Conservation (phyloP, 2,329 filamentous ascomycete species). For the Periconia macrospinosa region DNA sequence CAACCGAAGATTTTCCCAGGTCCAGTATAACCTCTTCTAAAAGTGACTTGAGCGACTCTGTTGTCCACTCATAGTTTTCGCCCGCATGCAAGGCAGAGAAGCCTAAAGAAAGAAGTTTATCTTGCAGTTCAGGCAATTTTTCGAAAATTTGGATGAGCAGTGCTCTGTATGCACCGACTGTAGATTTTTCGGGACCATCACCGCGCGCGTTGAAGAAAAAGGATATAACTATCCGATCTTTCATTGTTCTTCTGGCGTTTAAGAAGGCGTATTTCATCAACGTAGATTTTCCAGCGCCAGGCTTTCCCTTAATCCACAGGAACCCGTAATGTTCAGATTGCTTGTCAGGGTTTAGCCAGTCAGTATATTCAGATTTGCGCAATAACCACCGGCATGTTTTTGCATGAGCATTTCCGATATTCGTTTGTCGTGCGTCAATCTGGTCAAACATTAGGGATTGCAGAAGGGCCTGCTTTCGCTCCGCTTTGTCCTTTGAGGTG, state of each 20-base stretch:
- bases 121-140: constrained; percentile 5
- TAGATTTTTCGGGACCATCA: constrained; percentile 12
- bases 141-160: constrained; percentile 20
- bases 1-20: constrained; percentile 10
- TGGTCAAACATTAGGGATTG: constrained; percentile 41
- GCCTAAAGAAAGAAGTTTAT: constrained; percentile 1
- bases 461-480: constrained; percentile 13
- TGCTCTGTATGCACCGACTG: constrained; percentile 17
- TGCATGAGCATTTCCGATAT: constrained; percentile 37
- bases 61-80: constrained; percentile 6
- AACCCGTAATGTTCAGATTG: constrained; percentile 40
- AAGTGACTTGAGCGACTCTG: constrained; percentile 11
- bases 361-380: constrained; percentile 28
- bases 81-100: constrained; percentile 1
- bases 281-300: constrained; percentile 42
- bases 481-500: neutral
- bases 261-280: constrained; percentile 35
- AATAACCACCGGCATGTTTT: constrained; percentile 47
- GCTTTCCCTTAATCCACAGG: constrained; percentile 49
- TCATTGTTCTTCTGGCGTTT: constrained; percentile 4
- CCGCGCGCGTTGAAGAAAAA: constrained; percentile 23
- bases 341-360: constrained; percentile 40
- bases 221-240: constrained; percentile 3
- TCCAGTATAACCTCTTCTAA: constrained; percentile 10
- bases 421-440: constrained; percentile 38